These are phyloP conservation scores for Rhodotorula toruloides DNA, from an alignment of 768 basidiomycete species.

Conservation along the genomic window DNA sequence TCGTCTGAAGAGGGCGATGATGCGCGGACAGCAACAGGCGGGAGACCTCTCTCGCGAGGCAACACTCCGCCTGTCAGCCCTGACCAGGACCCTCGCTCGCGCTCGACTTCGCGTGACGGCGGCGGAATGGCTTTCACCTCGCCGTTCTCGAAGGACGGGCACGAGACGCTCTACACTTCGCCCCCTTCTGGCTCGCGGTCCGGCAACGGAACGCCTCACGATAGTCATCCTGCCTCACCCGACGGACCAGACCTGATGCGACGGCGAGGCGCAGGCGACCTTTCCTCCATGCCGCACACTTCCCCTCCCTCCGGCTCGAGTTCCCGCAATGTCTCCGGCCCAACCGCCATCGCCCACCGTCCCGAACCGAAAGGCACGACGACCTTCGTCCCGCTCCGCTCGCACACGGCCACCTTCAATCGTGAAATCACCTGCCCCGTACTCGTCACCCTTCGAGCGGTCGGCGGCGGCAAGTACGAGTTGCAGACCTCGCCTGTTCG, in stretches of 20 bases:
- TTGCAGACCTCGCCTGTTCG: slow-evolving; percentile 28
- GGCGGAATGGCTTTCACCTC: slow-evolving; percentile 21
- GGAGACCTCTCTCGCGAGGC: no score
- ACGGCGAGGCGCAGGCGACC: slow-evolving; percentile 18
- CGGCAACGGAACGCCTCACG: not conserved
- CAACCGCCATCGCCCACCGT: slow-evolving; percentile 3
- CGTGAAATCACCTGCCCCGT: slow-evolving; percentile 35
- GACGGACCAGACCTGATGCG: not conserved
- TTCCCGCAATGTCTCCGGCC: not conserved
- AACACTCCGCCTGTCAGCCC: not conserved
- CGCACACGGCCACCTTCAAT: slow-evolving; percentile 30
- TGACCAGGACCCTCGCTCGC: slow-evolving; percentile 1
- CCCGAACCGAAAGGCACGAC: slow-evolving; percentile 34
- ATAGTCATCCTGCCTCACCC: not conserved
- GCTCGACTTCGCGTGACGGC: slow-evolving; percentile 7
- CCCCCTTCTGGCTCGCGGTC: not conserved
- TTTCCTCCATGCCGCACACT: no score
- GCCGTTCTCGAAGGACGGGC: slow-evolving; percentile 12
- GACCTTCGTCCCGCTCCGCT: slow-evolving; percentile 15
- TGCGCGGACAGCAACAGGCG: no score
- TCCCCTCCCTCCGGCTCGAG: no score
- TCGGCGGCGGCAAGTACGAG: slow-evolving; percentile 11
- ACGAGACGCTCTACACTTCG: slow-evolving; percentile 5
- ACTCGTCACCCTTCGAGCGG: slow-evolving; percentile 15
- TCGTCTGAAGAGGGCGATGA: not conserved